A percentile compares a stretch with the other conserved stretches of the same genome.
phyloP scores from a whole-genome alignment of 768 basidiomycete species.

The Tylopilus balloui region DNA sequence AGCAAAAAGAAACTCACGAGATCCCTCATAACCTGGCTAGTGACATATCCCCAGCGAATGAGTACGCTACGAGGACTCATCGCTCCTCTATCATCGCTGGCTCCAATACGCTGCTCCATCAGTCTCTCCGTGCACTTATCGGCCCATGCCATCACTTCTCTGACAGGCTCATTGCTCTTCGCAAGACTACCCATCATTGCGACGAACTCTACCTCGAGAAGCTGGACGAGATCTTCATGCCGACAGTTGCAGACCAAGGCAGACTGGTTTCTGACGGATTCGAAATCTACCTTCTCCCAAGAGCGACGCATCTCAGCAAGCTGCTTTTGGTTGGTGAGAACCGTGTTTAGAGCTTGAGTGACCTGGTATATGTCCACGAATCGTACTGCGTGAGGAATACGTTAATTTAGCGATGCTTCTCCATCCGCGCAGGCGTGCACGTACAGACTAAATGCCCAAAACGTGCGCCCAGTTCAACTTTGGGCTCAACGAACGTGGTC shows the following conservation, averaged over 20 bases:
- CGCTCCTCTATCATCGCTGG: conserved; percentile 66
- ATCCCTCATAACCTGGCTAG: conserved; percentile 89
- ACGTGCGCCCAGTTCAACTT: conserved; percentile 85
- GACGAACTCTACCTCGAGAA: conserved; percentile 82
- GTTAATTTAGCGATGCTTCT: conserved; percentile 1
- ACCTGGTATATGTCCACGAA: conserved; percentile 92
- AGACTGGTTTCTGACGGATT: conserved; percentile 89
- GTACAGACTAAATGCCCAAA: conserved; percentile 86
- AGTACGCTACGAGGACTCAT: conserved; percentile 86
- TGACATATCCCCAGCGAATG: conserved; percentile 91
- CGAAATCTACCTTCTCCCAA: conserved; percentile 86
- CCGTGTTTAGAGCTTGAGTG: conserved; percentile 83
- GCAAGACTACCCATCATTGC: conserved; percentile 64
- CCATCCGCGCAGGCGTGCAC: conserved; percentile 31
- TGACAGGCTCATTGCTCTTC: conserved; percentile 74
- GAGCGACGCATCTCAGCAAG: conserved; percentile 81
- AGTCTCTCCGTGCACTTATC: conserved; percentile 84
- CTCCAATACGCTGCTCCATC: conserved; percentile 64
- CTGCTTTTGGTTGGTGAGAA: conserved; percentile 83
- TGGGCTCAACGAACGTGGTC: conserved; percentile 86
- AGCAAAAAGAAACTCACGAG: conserved; percentile 48
- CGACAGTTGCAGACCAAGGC: conserved; percentile 91
- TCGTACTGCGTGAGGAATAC: conserved; percentile 51
- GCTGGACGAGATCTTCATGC: conserved; percentile 81
- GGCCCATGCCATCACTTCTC: conserved; percentile 87